These are phyloP conservation scores for Dipteronia sinensis DNA, from an alignment of 345 rosid genomes.

Conservation along the genomic window DNA sequence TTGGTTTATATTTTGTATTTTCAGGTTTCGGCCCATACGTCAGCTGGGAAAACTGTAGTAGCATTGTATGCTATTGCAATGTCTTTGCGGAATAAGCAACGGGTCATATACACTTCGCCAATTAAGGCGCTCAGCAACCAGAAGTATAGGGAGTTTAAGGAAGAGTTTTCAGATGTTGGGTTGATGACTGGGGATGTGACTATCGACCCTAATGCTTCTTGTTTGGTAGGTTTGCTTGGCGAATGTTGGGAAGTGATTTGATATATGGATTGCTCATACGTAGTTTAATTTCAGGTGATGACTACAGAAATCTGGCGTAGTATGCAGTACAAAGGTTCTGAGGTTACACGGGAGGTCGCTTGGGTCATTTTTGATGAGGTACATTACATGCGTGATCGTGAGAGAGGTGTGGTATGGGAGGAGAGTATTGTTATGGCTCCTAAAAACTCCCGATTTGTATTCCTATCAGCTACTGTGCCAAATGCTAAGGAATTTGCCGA, in stretches of 20 bases:
- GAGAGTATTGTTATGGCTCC: conserved; percentile 99
- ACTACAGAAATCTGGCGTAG: conserved; percentile 99
- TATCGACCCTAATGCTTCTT: conserved; percentile 93
- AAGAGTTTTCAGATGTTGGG: conserved; percentile 97
- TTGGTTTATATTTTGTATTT: neutral
- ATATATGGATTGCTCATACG: conserved; percentile 22
- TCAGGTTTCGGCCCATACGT: conserved; percentile 96
- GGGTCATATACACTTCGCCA: conserved; percentile 95
- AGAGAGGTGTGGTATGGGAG: conserved; percentile 99
- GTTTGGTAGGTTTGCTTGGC: conserved; percentile 55
- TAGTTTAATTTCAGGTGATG: conserved; percentile 74
- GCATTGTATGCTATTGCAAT: conserved; percentile 95
- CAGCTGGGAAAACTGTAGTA: conserved; percentile 98
- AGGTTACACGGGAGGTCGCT: conserved; percentile 89
- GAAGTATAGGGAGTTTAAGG: conserved; percentile 92
- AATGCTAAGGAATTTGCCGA: conserved; percentile 99
- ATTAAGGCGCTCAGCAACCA: conserved; percentile 98
- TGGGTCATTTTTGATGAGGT: conserved; percentile 99
- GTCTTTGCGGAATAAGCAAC: conserved; percentile 82
- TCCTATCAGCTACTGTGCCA: conserved; percentile 97
- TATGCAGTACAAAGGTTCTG: conserved; percentile 97
- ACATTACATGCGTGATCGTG: conserved; percentile 98
- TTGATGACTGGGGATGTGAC: conserved; percentile 99
- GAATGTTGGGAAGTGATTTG: neutral
- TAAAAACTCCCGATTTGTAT: conserved; percentile 84